Evolutionary conservation across 306 rosid genomes (phyloP), one percentile per base, ranked within the genome.

Genomic region (Amphicarpaea edgeworthii): DNA sequence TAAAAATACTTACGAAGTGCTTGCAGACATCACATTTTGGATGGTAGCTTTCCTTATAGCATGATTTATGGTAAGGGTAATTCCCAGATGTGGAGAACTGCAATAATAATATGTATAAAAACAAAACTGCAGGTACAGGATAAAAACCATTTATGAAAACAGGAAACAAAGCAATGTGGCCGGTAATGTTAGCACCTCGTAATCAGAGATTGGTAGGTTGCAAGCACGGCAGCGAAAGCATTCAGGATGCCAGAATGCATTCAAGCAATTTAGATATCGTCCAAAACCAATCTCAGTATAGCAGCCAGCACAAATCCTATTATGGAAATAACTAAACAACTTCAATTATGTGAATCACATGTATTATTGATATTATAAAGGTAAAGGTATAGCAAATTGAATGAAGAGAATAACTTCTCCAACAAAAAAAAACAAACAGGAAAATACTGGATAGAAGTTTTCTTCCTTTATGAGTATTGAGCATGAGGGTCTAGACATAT

Each of bases 21-120:
- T 88, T 96, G 95, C 99, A 96, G 78, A 96, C 98, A 82, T 96
- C 99, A 83, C 99, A 96, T 79, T 96, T 96, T 55, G 99, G 99
- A 84, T 92, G 97, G 86, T 92, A 89, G 86, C 82, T 92, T 85
- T 92, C 98, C 88, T 84, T 96, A 83, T 96, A 92, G 87, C 99
- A 96, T 76, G 97, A 59, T 79, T 90, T 96, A 81, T 96, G 98
- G 78, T 89, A 92, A 38, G 99, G 98, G 66, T 77, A 84, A 84
- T 88, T 90, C 73, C 97, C 98, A 64, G 92, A 87, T 3, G 98
- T 93, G 82, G 97, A 91, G 87, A 93, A 93, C 98, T 93, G 73
- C 81, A 81, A 19, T 15, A 73, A 32, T 3, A 16, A 32, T 34
- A 57, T 19, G 15, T 0, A 80, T 3, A 55, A 64, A 74, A 45